Evolutionary conservation across 495 filamentous ascomycete species (phyloP), one percentile per base, ranked within the genome.

Genomic region (Aspergillus steynii): DNA sequence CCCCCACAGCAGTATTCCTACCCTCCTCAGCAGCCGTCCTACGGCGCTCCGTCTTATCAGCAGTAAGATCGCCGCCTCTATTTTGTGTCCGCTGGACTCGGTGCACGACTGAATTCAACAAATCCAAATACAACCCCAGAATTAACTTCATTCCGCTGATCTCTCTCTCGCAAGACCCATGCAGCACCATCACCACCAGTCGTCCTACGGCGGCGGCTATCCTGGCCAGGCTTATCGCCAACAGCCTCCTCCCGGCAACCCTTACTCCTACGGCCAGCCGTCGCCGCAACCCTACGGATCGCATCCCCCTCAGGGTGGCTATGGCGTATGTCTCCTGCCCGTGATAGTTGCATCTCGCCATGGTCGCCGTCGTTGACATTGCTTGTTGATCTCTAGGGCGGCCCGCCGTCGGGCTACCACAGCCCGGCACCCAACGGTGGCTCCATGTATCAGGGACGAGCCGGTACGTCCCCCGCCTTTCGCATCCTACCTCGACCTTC

Each of bases 191-290:
- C 72, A 71, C 28, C 76, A 71, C 26, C 72, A 73, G 50, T 68
- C 68, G 56, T 70, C 71, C 20, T 71, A 73, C 34, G 80, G 80
- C 50, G 72, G 73, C 56, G 79, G 78, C 26, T 82, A 82, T 63
- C 81, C 81, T 20, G 78, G 78, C 58, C 80, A 81, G 62, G 72
- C 69, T 37, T 78, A 80, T 58, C 78, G 76, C 55, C 78, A 80
- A 52, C 74, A 78, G 54, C 64, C 64, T 14, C 74, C 70, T 54
- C 73, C 71, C 25, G 65, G 69, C 61, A 79, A 79, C 61, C 77
- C 73, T 2, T 82, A 82, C 60, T 74, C 71, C 47, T 32, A 82
- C 65, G 69, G 73, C 42, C 76, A 77, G 47, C 75, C 75, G 14
- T 66, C 79, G 5, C 74, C 69, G 5, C 75, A 76, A 56, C 68